Conservation (phyloP, 2,329 filamentous ascomycete genomes). For the Apiospora arundinis region DNA sequence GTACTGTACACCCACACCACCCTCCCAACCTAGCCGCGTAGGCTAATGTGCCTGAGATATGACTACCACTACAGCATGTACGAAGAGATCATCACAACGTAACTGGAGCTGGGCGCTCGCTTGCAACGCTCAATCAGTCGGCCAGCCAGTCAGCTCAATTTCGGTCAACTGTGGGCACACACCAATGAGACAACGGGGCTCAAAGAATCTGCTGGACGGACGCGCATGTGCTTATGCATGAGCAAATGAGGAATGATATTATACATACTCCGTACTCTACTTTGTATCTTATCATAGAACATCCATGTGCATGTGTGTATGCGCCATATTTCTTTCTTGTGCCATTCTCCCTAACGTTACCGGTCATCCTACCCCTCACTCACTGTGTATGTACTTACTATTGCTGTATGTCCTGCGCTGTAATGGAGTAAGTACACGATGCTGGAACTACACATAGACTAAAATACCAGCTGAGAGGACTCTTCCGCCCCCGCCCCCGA, state of each 20-base stretch:
- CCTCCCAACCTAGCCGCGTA: background rate
- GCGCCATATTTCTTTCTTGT: background rate
- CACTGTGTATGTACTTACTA: no score
- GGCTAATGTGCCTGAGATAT: background rate
- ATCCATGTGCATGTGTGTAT: background rate
- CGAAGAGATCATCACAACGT: background rate
- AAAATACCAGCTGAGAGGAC: no score
- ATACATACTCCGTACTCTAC: background rate
- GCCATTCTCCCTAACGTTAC: background rate
- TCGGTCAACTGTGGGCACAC: background rate
- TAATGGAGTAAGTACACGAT: no score
- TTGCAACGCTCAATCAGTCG: background rate
- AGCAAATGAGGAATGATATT: background rate
- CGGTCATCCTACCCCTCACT: background rate
- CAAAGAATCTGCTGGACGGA: background rate
- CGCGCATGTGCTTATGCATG: slow-evolving; percentile 3
- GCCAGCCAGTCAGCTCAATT: slow-evolving; percentile 6
- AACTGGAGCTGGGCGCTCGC: background rate
- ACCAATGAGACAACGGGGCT: background rate
- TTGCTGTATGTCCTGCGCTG: no score
- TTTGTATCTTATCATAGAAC: background rate
- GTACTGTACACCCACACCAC: background rate
- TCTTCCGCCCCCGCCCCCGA: no score
- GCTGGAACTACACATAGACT: no score
- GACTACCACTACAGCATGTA: background rate